Evolutionary conservation across 495 filamentous ascomycete genomes (phyloP).

Genomic region (Daldinia concentrica): DNA sequence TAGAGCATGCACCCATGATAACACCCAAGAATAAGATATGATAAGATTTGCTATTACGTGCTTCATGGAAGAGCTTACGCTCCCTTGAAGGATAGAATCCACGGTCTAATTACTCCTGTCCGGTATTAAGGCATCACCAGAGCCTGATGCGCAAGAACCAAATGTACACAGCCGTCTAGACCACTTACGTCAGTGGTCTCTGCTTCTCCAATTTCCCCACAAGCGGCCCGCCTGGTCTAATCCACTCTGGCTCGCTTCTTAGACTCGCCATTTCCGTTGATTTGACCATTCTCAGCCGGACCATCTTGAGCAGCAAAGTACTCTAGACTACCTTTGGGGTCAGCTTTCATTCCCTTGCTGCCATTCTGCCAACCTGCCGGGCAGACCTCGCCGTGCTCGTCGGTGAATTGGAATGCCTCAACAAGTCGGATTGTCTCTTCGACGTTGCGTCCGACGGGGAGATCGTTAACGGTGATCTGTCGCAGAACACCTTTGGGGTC

Average conservation of each 20-base stretch:
- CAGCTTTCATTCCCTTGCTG: constrained; percentile 62
- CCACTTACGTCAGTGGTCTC: constrained; percentile 25
- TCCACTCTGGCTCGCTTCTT: constrained; percentile 41
- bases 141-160: constrained; percentile 16
- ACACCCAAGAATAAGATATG: not conserved
- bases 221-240: constrained; percentile 5
- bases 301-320: constrained; percentile 51
- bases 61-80: not conserved
- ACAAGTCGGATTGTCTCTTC: constrained; percentile 67
- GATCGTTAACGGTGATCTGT: constrained; percentile 69
- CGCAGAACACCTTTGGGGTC: constrained; percentile 64
- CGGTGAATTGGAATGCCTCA: constrained; percentile 68
- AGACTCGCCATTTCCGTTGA: constrained; percentile 44
- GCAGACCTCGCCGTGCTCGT: constrained; percentile 68
- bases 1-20: not conserved
- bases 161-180: constrained; percentile 16
- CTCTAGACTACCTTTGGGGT: constrained; percentile 57
- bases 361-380: constrained; percentile 67
- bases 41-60: not conserved
- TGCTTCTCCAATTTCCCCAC: constrained; percentile 19
- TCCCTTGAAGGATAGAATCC: not conserved
- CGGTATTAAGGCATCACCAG: constrained; percentile 24
- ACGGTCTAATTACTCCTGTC: constrained; percentile 19
- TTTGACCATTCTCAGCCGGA: constrained; percentile 26
- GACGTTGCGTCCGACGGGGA: constrained; percentile 66